Evolutionary conservation across 2,329 filamentous ascomycete species (phyloP).

Genomic region (Pyrenochaeta sp.): DNA sequence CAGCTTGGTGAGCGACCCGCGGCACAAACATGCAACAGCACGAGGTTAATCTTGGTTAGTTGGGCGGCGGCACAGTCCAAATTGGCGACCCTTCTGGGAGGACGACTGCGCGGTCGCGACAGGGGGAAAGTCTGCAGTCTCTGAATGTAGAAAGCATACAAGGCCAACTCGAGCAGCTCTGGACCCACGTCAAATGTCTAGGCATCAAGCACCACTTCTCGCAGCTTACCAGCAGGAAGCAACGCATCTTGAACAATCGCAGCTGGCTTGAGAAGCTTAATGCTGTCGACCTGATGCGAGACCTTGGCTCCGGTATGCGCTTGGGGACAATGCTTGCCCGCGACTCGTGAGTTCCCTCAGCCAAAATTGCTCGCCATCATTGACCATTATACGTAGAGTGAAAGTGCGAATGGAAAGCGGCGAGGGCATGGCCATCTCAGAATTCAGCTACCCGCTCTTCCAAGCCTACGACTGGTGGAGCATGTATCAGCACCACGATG

Average conservation of each 20-base stretch:
- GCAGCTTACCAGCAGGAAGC: slow-evolving; percentile 69
- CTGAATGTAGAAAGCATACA: slow-evolving; percentile 74
- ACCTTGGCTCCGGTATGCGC: slow-evolving; percentile 75
- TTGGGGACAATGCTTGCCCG: slow-evolving; percentile 87
- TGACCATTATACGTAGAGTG: slow-evolving; percentile 59
- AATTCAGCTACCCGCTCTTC: slow-evolving; percentile 91
- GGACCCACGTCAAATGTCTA: slow-evolving; percentile 73
- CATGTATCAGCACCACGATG: slow-evolving; percentile 71
- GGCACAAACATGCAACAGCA: slow-evolving; percentile 7
- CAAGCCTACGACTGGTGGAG: slow-evolving; percentile 98
- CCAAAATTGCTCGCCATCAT: slow-evolving; percentile 7
- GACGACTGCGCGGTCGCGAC: slow-evolving; percentile 65
- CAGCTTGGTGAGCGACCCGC: slow-evolving; percentile 59
- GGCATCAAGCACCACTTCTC: slow-evolving; percentile 71
- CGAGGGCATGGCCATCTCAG: slow-evolving; percentile 91
- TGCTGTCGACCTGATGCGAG: slow-evolving; percentile 76
- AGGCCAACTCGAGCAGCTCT: slow-evolving; percentile 74
- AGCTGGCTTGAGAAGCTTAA: slow-evolving; percentile 78
- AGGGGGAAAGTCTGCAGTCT: slow-evolving; percentile 61
- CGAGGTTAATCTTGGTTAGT: slow-evolving; percentile 45
- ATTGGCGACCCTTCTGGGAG: slow-evolving; percentile 82
- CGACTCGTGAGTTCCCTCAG: slow-evolving; percentile 72
- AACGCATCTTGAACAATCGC: slow-evolving; percentile 79
- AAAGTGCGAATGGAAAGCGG: slow-evolving; percentile 84
- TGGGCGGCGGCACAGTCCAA: slow-evolving; percentile 78